These are phyloP conservation scores for Calocybe gambosa DNA, from an alignment of 1,284 basidiomycete species.

Conservation along the genomic window DNA sequence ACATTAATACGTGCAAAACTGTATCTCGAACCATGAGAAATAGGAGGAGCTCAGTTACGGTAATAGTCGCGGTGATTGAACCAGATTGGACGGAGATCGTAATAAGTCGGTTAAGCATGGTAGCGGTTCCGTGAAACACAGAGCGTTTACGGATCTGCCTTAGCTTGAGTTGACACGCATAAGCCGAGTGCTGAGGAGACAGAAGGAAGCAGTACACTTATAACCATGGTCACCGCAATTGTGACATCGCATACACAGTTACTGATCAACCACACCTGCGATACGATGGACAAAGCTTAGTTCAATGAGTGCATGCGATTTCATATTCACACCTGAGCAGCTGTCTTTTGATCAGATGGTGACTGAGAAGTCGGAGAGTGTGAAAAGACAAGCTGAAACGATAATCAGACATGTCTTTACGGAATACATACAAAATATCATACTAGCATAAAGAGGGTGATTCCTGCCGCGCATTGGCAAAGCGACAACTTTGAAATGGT, in stretches of 20 bases:
- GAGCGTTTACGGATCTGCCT: background rate
- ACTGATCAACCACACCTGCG: background rate
- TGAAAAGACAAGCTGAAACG: background rate
- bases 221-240: slow-evolving; percentile 3
- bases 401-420: background rate
- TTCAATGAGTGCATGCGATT: background rate
- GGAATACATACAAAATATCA: background rate
- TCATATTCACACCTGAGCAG: background rate
- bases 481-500: background rate
- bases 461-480: background rate
- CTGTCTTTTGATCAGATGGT: background rate
- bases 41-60: slow-evolving; percentile 2
- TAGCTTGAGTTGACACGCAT: background rate
- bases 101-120: slow-evolving; percentile 3
- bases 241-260: slow-evolving; percentile 2
- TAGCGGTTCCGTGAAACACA: background rate
- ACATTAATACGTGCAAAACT: slow-evolving; percentile 1
- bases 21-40: background rate
- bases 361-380: background rate
- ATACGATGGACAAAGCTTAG: too few relatives aligned
- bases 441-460: background rate
- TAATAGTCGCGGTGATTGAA: slow-evolving; percentile 1
- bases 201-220: background rate
- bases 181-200: background rate
- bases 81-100: slow-evolving; percentile 6